Evolutionary conservation across 768 basidiomycete species (phyloP), one percentile per base, ranked within the genome.

Genomic region (Mycena vulgaris): DNA sequence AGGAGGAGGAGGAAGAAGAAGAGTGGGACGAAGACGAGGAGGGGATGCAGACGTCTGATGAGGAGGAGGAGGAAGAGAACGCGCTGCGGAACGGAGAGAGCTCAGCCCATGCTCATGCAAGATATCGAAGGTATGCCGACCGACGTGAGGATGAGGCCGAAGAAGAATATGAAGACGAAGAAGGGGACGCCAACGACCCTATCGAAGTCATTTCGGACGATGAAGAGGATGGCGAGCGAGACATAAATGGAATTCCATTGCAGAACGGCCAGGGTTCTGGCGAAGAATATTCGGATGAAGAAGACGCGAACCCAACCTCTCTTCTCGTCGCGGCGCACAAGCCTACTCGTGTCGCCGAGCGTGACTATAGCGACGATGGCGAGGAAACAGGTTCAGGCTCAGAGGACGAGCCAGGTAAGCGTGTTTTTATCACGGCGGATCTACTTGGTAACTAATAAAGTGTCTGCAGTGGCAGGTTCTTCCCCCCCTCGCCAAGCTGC

Each of bases 151-250:
- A 72, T 16, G 74, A 70, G 11, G 65, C 68, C 8, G 70, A 76
- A 17, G 76, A 78, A 16, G 73, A 71, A 3, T 45, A 21, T n/a
- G 78, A 73, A 23, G 69, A 70, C 3, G 73, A 74, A 35, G 68
- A 73, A n/a, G 62, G 56, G 25, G 74, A 72, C 47, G 66, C 63
- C 33, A 66, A 63, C 49, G 71, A 39, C 69, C 71, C 68, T 3
- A 64, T 79, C 21, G 75, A 78, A 25, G 48, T 78, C 16, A 39
- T 66, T 23, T 79, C 79, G n/a, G 80, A 79, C 42, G 76, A 76
- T 53, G 76, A 81, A 27, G 71, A 60, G 35, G 72, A 74, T 23
- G 52, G 62, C 27, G 53, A 49, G 31, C 63, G 45, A 9, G 65
- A 47, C 16, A 27, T 47, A 23, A 66, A 59, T 67, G 40, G 52